Evolutionary conservation across 306 rosid species (phyloP), one percentile per base, ranked within the genome.

Genomic region (Sindora glabra): DNA sequence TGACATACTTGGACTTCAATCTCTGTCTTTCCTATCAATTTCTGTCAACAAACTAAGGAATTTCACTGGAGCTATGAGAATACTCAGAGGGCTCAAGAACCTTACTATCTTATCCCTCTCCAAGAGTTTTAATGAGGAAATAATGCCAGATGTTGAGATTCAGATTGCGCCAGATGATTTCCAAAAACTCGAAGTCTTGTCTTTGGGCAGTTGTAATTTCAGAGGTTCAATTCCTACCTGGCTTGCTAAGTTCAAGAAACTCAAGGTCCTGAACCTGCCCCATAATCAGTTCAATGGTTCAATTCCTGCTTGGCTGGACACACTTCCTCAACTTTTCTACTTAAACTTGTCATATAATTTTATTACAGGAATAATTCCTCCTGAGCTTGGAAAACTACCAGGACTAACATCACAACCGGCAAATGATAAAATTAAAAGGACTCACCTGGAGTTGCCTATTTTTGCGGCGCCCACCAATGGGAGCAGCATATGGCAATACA

Each of bases 201-300:
- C 83, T 24, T 48, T 92, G n/a, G 96, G 99, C 8, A 96, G 84
- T 59, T 80, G 95, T 70, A 48, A 56, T 6, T 76, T 91, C 54
- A 63, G 75, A 5, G 98, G 98, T 45, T 64, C 53, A 72, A 71
- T 92, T 33, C 98, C 98, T 12, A 56, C 57, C 48, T 89, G 96
- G 99, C 49, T 92, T 53, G 46, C 17, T 14, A 86, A 80, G 44
- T 83, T 92, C 36, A 72, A 52, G 72, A 77, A 65, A 36, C 83
- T 92, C 3, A 79, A 83, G 78, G 95, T 61, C 52, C 48, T 92
- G 79, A 96, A 92, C 67, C 70, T 92, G 74, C 89, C 99, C 21
- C 21, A 29, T 47, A 92, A 92, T 67, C 48, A 6, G 1, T 11
- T 92, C 16, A 69, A 66, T 5, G 96, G 96, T 59, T 21, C 87